Percentiles rank a stretch among this genome's conserved stretches.
Conservation (phyloP, 371 early-diverging fungal species). For the Apophysomyces variabilis region DNA sequence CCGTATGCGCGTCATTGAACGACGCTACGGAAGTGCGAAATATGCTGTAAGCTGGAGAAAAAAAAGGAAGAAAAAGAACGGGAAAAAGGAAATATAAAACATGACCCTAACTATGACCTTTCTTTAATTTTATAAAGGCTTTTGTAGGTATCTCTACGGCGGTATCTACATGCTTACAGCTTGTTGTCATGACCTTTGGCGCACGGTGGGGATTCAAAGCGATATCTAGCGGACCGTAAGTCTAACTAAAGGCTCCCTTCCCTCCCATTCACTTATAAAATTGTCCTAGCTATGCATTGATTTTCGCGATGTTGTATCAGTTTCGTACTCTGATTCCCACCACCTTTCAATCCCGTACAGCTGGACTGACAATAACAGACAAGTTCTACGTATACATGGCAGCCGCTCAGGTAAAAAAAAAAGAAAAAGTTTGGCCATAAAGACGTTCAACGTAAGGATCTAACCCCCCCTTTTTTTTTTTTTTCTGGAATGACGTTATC, state of each 20-base stretch:
- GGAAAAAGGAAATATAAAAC: background rate
- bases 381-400: constrained; percentile 63
- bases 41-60: constrained; percentile 43
- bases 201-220: constrained; percentile 29
- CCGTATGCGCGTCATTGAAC: constrained; percentile 67
- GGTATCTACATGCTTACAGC: constrained; percentile 11
- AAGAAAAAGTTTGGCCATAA: background rate
- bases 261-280: background rate
- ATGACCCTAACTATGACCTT: background rate
- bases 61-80: background rate
- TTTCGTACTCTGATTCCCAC: constrained; percentile 57
- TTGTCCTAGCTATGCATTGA: constrained; percentile 45
- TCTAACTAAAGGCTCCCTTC: background rate
- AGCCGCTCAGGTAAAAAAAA: constrained; percentile 52
- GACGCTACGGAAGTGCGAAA: constrained; percentile 71
- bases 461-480: background rate
- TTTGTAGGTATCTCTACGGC: background rate
- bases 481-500: background rate
- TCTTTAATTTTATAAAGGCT: background rate
- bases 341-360: constrained; percentile 50
- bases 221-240: constrained; percentile 55
- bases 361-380: constrained; percentile 61
- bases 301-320: constrained; percentile 63
- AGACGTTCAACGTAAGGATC: too few relatives aligned
- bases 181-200: constrained; percentile 10